Base-by-base conservation (phyloP, 345 rosid genomes). In the Ricinus communis region DNA sequence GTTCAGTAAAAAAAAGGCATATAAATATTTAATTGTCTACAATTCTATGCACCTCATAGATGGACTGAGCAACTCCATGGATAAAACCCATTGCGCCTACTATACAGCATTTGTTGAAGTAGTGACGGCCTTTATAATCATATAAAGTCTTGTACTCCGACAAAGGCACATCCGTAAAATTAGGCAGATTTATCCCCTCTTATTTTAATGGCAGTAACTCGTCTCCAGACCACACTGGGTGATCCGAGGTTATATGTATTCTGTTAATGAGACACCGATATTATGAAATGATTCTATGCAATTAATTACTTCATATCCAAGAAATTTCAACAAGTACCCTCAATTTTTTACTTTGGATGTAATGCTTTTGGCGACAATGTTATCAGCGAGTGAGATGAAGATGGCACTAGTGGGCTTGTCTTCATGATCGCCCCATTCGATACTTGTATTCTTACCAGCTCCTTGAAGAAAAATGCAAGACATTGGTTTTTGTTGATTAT, bases 21-120 rank as follows among this genome's bases (percentile, higher is more conserved):
- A 33, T 6, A 33, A 33, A 6, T n/a, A n/a, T n/a, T n/a, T n/a
- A n/a, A n/a, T n/a, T n/a, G 6, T 33, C 38, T 33, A 33, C 38
- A 33, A 33, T 33, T 2, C 38, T 33, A 33, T 33, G 6, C 38
- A 82, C 88, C 86, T 77, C 73, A 8, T 82, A 83, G 18, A 78
- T 57, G 7, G 88, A 85, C 6, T 85, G 84, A 5, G 75, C 87
- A 0, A 8, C 1, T 15, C 89, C 91, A 28, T 76, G 82, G 59
- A 83, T 83, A 52, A 85, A 83, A 76, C 85, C 89, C 0, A 81
- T 30, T 1, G 65, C 81, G 16, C 86, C 86, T 79, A 71, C 82
- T 27, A 83, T 65, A 13, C 75, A 68, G 63, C 89, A 82, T 0
- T 27, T 36, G 3, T 41, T 0, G 77, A 74, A 83, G 54, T 73